Conservation (phyloP, 108 stramenopile species). For the Nitzschia putrida region DNA sequence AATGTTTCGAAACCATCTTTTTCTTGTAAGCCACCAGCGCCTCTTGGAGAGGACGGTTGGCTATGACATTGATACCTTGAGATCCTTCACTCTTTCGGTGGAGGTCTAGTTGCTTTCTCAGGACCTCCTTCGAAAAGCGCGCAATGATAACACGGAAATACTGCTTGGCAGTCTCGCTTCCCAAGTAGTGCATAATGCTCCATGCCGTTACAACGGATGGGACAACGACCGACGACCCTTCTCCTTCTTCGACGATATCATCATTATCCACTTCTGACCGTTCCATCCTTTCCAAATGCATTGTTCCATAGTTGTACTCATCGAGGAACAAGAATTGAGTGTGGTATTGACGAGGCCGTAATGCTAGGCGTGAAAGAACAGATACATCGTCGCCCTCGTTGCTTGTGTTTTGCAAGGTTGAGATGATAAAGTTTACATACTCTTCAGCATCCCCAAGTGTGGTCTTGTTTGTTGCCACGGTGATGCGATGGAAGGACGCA, state of each 20-base stretch:
- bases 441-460: constrained; percentile 80
- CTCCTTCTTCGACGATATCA: constrained; percentile 34
- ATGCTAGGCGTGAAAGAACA: constrained; percentile 54
- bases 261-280: constrained; percentile 53
- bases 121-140: constrained; percentile 78
- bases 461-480: constrained; percentile 92
- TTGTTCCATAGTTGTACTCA: constrained; percentile 92
- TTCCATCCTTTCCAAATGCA: constrained; percentile 73
- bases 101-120: constrained; percentile 71
- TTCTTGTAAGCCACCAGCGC: constrained; percentile 70
- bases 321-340: constrained; percentile 90
- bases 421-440: constrained; percentile 91
- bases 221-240: constrained; percentile 49
- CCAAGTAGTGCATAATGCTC: constrained; percentile 84
- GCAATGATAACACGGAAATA: constrained; percentile 83
- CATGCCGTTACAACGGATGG: constrained; percentile 84
- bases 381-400: constrained; percentile 46
- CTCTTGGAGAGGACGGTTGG: constrained; percentile 44
- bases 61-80: constrained; percentile 10
- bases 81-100: constrained; percentile 33
- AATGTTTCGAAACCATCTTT: constrained; percentile 79
- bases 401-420: constrained; percentile 66
- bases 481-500: constrained; percentile 89
- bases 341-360: constrained; percentile 73
- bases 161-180: constrained; percentile 78